Base-by-base conservation (phyloP, 768 basidiomycete species). In the Heimioporus sp. region DNA sequence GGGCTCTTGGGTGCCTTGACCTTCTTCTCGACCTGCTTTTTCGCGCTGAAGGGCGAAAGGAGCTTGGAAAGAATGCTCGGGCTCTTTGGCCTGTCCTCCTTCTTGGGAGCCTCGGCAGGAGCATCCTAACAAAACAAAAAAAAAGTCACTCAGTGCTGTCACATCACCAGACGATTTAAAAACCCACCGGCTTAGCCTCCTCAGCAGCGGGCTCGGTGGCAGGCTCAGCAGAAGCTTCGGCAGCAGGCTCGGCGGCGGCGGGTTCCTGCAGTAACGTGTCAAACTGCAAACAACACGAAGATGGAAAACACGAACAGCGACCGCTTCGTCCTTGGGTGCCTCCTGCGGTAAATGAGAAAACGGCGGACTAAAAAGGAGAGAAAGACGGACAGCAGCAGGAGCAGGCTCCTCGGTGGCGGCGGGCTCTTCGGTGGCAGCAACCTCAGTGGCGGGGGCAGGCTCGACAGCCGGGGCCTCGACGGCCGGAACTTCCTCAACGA, bases 41-140 rank as follows among this genome's bases (percentile, higher is more conserved):
- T 63, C 39, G 69, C 69, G 76, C 89, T 90, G 80, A 92, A 85
- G 38, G 87, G 80, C 28, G 84, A 83, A 53, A 95, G 83, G 55
- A 95, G 73, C 73, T 87, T 93, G 61, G 83, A 67, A 51, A 95
- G 77, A 59, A 93, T 64, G 47, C 81, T 73, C 16, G 90, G 89
- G 73, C 88, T 90, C 82, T 85, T 89, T 62, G 89, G 87, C 60
- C 80, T 79, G 36, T 89, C 85, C 59, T 90, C 85, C 77, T 90
- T 90, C 81, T 86, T 85, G 4, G 65, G 9, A 30, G 73, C 54
- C 51, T 76, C 68, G 46, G 75, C 73, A 66, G 86, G 76, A 16
- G 74, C 75, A 76, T 74, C 41, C 58, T 55, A 48, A 47, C 30
- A 30, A 34, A 34, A 17, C 40, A 0, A 9, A 24, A 24, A 24